These are phyloP conservation scores for Fusarium sp. DNA, from an alignment of 2,329 filamentous ascomycete species.

Conservation along the genomic window DNA sequence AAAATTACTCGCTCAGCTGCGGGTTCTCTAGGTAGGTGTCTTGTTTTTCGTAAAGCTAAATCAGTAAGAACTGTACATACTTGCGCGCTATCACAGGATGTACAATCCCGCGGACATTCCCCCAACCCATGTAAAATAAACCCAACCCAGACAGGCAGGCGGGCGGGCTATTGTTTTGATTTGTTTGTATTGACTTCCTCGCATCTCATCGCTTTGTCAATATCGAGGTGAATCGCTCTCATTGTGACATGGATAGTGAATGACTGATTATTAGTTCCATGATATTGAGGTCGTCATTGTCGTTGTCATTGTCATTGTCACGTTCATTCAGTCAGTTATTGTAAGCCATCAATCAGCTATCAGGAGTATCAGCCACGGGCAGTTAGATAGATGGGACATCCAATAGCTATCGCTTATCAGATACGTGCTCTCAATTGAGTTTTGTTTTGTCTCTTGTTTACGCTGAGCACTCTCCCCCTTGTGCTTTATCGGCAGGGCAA, in stretches of 20 bases:
- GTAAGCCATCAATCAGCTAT: conserved; percentile 26
- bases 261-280: conserved; percentile 4
- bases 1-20: conserved; percentile 11
- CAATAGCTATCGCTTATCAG: conserved; percentile 6
- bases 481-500: conserved; percentile 13
- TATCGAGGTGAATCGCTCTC: conserved; percentile 17
- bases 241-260: conserved; percentile 18
- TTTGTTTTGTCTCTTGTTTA: conserved; percentile 25
- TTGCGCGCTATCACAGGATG: neutral
- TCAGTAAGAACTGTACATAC: neutral
- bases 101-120: conserved; percentile 21
- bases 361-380: conserved; percentile 35
- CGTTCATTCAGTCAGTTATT: neutral
- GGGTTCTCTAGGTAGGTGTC: neutral
- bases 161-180: conserved; percentile 13
- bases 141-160: neutral
- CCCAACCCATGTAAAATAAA: conserved; percentile 16
- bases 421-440: conserved; percentile 15
- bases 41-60: conserved; percentile 12
- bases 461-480: conserved; percentile 2
- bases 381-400: conserved; percentile 5
- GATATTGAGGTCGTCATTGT: conserved; percentile 6
- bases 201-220: conserved; percentile 16
- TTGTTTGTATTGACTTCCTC: neutral
- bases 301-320: neutral